Evolutionary conservation across 2,329 filamentous ascomycete species (phyloP).

Genomic region (Xylariales sp.): DNA sequence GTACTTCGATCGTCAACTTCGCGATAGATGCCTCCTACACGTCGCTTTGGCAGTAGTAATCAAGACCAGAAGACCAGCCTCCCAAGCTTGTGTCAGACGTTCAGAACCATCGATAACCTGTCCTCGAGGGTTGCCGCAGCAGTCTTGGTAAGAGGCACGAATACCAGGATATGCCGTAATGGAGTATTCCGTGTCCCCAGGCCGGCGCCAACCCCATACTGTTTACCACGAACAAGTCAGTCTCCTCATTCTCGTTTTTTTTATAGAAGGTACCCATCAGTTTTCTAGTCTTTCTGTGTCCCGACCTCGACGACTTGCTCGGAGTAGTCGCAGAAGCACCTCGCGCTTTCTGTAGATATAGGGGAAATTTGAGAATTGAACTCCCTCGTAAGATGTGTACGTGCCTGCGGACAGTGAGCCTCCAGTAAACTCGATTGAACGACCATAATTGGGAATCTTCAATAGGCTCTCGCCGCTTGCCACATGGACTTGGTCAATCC

Average conservation of each 20-base stretch:
- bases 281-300: too few relatives aligned
- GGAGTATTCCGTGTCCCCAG: constrained; percentile 54
- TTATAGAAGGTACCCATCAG: too few relatives aligned
- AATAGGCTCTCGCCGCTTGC: constrained; percentile 38
- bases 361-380: too few relatives aligned
- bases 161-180: constrained; percentile 56
- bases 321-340: too few relatives aligned
- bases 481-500: constrained; percentile 49
- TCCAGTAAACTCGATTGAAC: constrained; percentile 39
- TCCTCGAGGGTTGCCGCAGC: constrained; percentile 47
- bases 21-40: not conserved
- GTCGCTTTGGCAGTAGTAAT: not conserved
- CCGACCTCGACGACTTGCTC: too few relatives aligned
- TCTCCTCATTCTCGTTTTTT: too few relatives aligned
- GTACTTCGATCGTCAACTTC: not conserved
- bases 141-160: constrained; percentile 50
- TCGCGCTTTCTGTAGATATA: too few relatives aligned
- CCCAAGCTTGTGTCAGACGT: constrained; percentile 48
- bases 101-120: constrained; percentile 54
- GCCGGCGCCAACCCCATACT: constrained; percentile 50
- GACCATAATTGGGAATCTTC: constrained; percentile 31
- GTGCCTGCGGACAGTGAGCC: constrained; percentile 50
- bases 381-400: constrained; percentile 55
- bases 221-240: too few relatives aligned
- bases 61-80: constrained; percentile 23